These are phyloP conservation scores for Moricandia arvensis DNA, from an alignment of 345 rosid species.

Conservation along the genomic window DNA sequence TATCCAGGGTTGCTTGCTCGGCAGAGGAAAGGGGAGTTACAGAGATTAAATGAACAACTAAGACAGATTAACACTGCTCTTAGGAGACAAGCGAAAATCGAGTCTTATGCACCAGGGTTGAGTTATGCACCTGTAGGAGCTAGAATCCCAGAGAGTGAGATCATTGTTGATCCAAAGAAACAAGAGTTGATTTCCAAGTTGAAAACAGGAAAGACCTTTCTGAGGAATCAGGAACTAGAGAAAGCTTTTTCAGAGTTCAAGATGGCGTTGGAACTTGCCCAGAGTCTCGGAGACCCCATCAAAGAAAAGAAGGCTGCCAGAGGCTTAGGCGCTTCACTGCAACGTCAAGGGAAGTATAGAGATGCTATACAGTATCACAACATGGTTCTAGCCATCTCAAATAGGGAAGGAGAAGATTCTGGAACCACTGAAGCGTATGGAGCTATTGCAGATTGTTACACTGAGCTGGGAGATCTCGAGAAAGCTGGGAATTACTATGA, in stretches of 20 bases:
- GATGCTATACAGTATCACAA: conserved; percentile 81
- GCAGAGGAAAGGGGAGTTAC: conserved; percentile 60
- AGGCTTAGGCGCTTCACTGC: conserved; percentile 94
- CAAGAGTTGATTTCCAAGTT: conserved; percentile 68
- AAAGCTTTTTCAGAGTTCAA: conserved; percentile 73
- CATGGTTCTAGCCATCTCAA: conserved; percentile 73
- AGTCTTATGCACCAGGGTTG: conserved; percentile 86
- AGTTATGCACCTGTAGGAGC: conserved; percentile 87
- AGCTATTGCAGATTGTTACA: conserved; percentile 92
- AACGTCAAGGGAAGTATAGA: conserved; percentile 77
- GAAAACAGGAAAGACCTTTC: conserved; percentile 74
- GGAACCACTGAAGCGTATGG: conserved; percentile 95
- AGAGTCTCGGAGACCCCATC: conserved; percentile 58
- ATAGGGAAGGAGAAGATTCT: conserved; percentile 70
- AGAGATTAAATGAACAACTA: conserved; percentile 52
- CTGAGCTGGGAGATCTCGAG: conserved; percentile 93
- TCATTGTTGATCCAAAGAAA: conserved; percentile 77
- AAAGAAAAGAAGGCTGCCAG: conserved; percentile 93
- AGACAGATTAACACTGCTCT: conserved; percentile 91
- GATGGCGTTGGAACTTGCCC: conserved; percentile 74
- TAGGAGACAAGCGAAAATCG: conserved; percentile 92
- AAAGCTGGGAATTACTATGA: conserved; percentile 82
- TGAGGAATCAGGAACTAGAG: conserved; percentile 81
- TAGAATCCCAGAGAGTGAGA: conserved; percentile 61
- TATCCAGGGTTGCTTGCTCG: conserved; percentile 80